Percentiles rank a stretch among this genome's conserved stretches.
phyloP scores from a whole-genome alignment of 2,329 filamentous ascomycete genomes.

The Monilinia polystroma region DNA sequence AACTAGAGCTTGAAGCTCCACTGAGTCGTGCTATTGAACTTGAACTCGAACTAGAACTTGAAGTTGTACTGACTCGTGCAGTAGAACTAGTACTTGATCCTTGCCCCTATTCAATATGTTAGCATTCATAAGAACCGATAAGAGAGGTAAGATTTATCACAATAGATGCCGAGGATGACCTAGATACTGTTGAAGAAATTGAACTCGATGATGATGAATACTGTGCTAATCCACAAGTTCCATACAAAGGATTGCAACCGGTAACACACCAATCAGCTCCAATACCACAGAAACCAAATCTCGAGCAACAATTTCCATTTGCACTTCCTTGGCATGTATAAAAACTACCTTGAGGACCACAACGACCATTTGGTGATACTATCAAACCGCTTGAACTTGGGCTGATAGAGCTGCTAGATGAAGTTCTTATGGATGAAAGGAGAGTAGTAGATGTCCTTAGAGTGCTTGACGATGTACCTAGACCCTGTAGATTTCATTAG shows the following conservation, averaged over 20 bases:
- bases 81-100: not conserved
- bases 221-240: slow-evolving; percentile 1
- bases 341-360: not conserved
- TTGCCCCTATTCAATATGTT: not conserved
- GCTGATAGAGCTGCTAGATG: not conserved
- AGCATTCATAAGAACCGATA: not conserved
- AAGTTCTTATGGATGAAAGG: not conserved
- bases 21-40: too few relatives aligned
- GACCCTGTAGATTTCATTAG: not conserved
- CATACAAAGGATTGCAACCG: slow-evolving; percentile 4
- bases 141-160: not conserved
- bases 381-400: not conserved
- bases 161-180: not conserved
- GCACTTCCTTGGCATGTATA: slow-evolving; percentile 8
- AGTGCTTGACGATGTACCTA: not conserved
- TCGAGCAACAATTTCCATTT: slow-evolving; percentile 8
- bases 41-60: too few relatives aligned
- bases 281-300: not conserved
- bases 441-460: not conserved
- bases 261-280: not conserved
- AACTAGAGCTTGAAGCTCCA: too few relatives aligned
- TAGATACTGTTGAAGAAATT: not conserved
- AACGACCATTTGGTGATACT: slow-evolving; percentile 1
- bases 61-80: too few relatives aligned
- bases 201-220: not conserved